Base-by-base conservation (phyloP, 257 asterid genomes). In the Ligustrum vulgare region DNA sequence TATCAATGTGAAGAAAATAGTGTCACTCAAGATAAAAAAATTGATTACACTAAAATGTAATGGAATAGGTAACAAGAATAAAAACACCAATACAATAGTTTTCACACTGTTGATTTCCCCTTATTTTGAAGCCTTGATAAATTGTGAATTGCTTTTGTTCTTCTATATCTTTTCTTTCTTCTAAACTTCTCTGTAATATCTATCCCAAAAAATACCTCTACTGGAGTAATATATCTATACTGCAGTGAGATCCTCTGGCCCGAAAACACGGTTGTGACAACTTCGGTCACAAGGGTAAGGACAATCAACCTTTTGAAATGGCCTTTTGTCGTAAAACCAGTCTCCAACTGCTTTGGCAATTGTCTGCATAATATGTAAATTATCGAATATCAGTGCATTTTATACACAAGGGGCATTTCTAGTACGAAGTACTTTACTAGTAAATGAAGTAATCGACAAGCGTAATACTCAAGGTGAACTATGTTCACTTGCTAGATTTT, bases 211-310 rank as follows among this genome's bases (percentile, higher is more conserved):
- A 66, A 20, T n/a, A n/a, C 15, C 63, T 45, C 11, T 51, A 25
- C 35, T 47, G 68, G 58, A 43, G 66, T 33, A 73, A 18, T 23
- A 35, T 71, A 71, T 79, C 78, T 82, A 82, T 41, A 75, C 49
- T 63, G 22, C 32, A 6, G 81, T 76, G 9, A 73, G 45, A 2
- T 81, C 88, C 4, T 84, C 51, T 2, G 77, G 51, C 56, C 89
- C 91, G 66, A 89, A 91, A 74, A 85, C 79, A 2, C 92, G 93
- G 77, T 91, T 94, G 82, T 85, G 97, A 68, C 97, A 94, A 39
- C 96, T 89, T 77, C 79, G 88, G 85, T 94, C 98, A 49, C 98
- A 94, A 39, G 99, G 99, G 70, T 88, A 92, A 54, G 99, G 97
- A 58, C 99, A 94, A 75, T 92, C 99, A 16, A 92, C 88, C 88